Conservation (phyloP, 805 yeast species). For the Novakomyces olei region DNA sequence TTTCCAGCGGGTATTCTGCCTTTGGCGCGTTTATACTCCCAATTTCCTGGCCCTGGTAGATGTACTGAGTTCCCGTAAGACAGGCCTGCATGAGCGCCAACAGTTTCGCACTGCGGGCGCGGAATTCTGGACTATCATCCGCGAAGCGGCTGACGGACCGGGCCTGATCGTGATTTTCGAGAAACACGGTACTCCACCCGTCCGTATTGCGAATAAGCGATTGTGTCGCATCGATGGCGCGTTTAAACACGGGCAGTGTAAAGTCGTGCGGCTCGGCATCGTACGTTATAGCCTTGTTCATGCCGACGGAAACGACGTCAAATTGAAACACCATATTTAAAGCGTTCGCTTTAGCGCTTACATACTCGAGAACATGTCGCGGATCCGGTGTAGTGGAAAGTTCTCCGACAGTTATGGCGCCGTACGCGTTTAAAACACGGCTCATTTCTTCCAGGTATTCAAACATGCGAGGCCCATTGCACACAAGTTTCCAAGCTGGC, state of each 20-base stretch:
- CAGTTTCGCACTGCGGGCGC: constrained; percentile 26
- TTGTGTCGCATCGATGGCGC: constrained; percentile 8
- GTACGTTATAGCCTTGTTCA: no score
- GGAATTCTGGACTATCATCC: constrained; percentile 18
- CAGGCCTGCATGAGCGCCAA: constrained; percentile 24
- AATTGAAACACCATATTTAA: constrained; percentile 14
- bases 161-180: constrained; percentile 41
- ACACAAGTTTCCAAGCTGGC: constrained; percentile 17
- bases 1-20: constrained; percentile 26
- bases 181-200: constrained; percentile 35
- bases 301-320: constrained; percentile 8
- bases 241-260: constrained; percentile 7
- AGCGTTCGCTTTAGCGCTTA: constrained; percentile 12
- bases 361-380: constrained; percentile 26
- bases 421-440: constrained; percentile 24
- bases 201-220: constrained; percentile 17
- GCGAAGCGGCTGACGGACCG: constrained; percentile 32
- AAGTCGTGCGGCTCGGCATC: constrained; percentile 3
- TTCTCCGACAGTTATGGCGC: constrained; percentile 37
- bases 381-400: constrained; percentile 22
- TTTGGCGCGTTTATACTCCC: constrained; percentile 9
- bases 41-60: constrained; percentile 42
- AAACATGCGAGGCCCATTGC: constrained; percentile 34
- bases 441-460: constrained; percentile 35
- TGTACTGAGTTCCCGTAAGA: constrained; percentile 32